A percentile compares a stretch with the other conserved stretches of the same genome.
Conservation (phyloP, 164 flowering plant genomes). For the Aristolochia contorta region DNA sequence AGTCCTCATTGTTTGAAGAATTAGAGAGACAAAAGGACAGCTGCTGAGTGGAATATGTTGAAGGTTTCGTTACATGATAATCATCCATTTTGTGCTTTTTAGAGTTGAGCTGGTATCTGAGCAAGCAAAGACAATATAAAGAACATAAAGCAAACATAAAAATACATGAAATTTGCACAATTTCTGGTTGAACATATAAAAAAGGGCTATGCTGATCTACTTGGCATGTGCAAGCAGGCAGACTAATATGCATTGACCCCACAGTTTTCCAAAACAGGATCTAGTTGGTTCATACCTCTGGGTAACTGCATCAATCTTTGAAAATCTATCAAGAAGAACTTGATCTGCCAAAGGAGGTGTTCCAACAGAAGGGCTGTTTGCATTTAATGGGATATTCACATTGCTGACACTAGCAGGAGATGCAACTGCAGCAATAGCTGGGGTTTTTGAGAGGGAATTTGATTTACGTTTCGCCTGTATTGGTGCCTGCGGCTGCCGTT, state of each 20-base stretch:
- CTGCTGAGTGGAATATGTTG: slow-evolving; percentile 28
- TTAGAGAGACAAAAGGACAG: slow-evolving; percentile 27
- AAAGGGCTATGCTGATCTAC: no score
- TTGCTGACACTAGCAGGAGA: slow-evolving; percentile 84
- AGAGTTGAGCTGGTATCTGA: slow-evolving; percentile 60
- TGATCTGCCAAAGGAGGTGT: slow-evolving; percentile 49
- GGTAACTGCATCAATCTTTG: slow-evolving; percentile 73
- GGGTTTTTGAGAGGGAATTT: slow-evolving; percentile 68
- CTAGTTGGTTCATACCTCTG: slow-evolving; percentile 41
- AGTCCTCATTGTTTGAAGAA: slow-evolving; percentile 38
- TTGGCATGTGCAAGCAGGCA: no score
- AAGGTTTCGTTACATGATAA: slow-evolving; percentile 28
- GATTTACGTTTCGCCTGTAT: slow-evolving; percentile 55
- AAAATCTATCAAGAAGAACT: slow-evolving; percentile 59
- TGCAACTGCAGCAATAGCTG: slow-evolving; percentile 60
- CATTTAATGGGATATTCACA: slow-evolving; percentile 49
- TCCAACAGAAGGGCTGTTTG: slow-evolving; percentile 73
- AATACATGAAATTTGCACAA: no score
- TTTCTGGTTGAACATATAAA: no score
- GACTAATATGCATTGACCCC: no score
- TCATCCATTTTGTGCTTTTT: slow-evolving; percentile 67
- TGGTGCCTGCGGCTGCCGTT: slow-evolving; percentile 60
- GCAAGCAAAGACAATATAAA: background rate
- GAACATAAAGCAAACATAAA: no score
- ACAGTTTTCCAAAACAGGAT: no score